Base-by-base conservation (phyloP, 192 early-diverging fungal genomes). In the Haplosporangium gracile region DNA sequence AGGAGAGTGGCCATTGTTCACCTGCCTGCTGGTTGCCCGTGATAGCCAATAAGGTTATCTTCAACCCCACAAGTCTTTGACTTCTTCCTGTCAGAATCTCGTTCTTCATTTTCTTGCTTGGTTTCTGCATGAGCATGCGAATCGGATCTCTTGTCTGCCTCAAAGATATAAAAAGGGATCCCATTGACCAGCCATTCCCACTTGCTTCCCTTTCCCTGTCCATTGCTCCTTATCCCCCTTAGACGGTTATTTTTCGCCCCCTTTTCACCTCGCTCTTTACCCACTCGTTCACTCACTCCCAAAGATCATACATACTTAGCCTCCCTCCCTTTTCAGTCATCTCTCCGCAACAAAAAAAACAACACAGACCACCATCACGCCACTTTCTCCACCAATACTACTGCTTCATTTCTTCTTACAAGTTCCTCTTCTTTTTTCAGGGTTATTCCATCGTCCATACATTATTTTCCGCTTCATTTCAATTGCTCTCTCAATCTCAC, bases 301-400 rank as follows among this genome's bases (percentile, higher is more conserved):
- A 65, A 51, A 51, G 49, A 49, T 51, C 49, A 51, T 51, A 65
- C 49, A 51, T 20, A 65, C 60, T 34, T 63, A 63, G 60, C 26
- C 57, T 10, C 60, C n/a, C 16, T 20, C 51, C 10, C 51, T 20
- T 18, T 2, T 18, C 36, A 36, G 2, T 36, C 36, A 36, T 36
- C 36, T 63, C 24, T 57, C 24, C 7, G 26, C 55, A 55, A 24
- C 5, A 7, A 26, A 63, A 63, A 63, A 63, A 26, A 32, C 29
- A 65, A 65, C 60, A 65, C 60, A 65, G 60, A 65, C 60, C 60
- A 65, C 29, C 29, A 65, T 65, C 60, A 65, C 60, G 60, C 60
- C 60, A 65, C 60, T 65, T 65, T 65, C 60, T 65, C 60, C 60
- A 65, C 60, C 60, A 65, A 65, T 65, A 65, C 29, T 65, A 34